Evolutionary conservation across 2,329 filamentous ascomycete species (phyloP).

Genomic region (Rhynchosporium secalis): DNA sequence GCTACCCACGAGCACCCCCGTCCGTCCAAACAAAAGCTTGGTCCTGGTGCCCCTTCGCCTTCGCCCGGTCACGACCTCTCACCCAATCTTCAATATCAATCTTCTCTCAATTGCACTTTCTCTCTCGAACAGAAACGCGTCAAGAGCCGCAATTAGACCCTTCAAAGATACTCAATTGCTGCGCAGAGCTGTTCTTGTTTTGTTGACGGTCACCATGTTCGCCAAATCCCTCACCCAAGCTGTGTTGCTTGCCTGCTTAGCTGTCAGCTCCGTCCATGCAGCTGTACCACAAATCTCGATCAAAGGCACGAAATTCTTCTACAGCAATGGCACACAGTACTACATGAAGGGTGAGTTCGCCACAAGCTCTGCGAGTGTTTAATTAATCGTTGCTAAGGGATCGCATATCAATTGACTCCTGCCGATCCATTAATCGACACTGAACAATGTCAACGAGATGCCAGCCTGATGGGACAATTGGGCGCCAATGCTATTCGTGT

Average conservation of each 20-base stretch:
- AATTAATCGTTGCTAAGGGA: slow-evolving; percentile 50
- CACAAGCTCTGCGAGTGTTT: slow-evolving; percentile 4
- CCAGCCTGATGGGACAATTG: slow-evolving; percentile 73
- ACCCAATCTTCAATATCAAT: slow-evolving; percentile 8
- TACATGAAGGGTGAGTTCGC: slow-evolving; percentile 70
- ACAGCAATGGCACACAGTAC: slow-evolving; percentile 76
- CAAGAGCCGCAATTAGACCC: slow-evolving; percentile 3
- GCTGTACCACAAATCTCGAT: slow-evolving; percentile 50
- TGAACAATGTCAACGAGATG: slow-evolving; percentile 75
- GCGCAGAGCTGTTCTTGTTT: slow-evolving; percentile 14
- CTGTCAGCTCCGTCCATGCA: slow-evolving; percentile 36
- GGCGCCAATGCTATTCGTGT: slow-evolving; percentile 84
- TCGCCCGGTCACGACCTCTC: not conserved
- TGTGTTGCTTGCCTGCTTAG: slow-evolving; percentile 33
- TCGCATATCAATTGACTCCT: slow-evolving; percentile 66
- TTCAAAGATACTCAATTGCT: not conserved
- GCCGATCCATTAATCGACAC: slow-evolving; percentile 76
- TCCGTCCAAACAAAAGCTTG: slow-evolving; percentile 6
- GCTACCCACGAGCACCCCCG: not conserved
- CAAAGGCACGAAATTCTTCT: slow-evolving; percentile 83
- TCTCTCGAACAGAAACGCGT: slow-evolving; percentile 5
- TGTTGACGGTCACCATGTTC: slow-evolving; percentile 30
- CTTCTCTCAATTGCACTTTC: slow-evolving; percentile 13
- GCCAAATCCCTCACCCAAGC: slow-evolving; percentile 29
- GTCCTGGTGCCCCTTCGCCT: not conserved